Base-by-base conservation (phyloP, 2,329 filamentous ascomycete species). In the Ceratocystis colombiana region DNA sequence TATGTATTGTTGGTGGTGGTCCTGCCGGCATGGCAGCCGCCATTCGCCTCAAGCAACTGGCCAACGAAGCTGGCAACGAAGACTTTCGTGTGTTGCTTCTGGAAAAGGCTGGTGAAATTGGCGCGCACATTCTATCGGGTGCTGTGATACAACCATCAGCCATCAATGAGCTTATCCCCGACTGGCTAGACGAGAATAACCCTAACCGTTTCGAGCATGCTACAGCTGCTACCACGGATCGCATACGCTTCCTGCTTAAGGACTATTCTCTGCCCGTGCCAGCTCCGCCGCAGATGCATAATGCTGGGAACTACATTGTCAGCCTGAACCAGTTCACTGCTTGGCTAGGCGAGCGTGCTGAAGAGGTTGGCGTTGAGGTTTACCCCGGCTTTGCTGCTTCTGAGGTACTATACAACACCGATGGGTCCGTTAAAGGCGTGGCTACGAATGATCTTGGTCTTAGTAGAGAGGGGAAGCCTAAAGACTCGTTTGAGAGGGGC, bases 301-400 rank as follows among this genome's bases (percentile, higher is more conserved):
- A 99, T 75, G 84, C 96, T 72, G 94, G 94, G 71, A 99, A 99
- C 77, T 97, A 95, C 76, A 99, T 99, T 71, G 86, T 99, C 73
- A 96, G 90, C 73, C 78, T 99, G 72, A 97, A 95, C 76, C 90
- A 97, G 76, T 88, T 99, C 73, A 88, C 89, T 67, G 95, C 93
- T 77, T 99, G 94, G 94, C 81, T 99, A 1, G 92, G 90, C 62
- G 94, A 97, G 75, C 85, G 93, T 61, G 94, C 94, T n/a, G 94
- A 99, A 77, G 94, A 97, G 77, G 74, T 95, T 37, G 94, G 94
- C 41, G 94, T 99, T 33, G 94, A 99, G 77, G 84, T 99, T 12
- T 99, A 97, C 72, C 89, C 94, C 2, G 94, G 94, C 1, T 99
- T 99, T 72, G 92, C 94, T 15, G 94, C 92, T 2, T 90, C 90